Conservation (phyloP, 2,329 filamentous ascomycete genomes). For the Aspergillus latus region DNA sequence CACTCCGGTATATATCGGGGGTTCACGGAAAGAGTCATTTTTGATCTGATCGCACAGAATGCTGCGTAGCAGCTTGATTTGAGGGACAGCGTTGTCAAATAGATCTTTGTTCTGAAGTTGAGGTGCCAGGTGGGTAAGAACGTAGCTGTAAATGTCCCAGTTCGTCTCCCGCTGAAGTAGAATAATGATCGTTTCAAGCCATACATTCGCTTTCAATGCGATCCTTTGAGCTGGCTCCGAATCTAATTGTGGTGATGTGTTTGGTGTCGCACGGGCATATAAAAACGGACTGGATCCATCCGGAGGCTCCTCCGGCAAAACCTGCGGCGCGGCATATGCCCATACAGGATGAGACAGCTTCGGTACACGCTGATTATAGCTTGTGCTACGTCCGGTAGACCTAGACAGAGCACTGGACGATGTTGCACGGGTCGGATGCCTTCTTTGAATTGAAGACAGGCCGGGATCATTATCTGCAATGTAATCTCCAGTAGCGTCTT, state of each 20-base stretch:
- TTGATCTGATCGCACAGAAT: constrained; percentile 81
- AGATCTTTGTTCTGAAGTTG: constrained; percentile 88
- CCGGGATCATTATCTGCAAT: constrained; percentile 39
- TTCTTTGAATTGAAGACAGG: constrained; percentile 27
- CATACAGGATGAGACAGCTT: constrained; percentile 51
- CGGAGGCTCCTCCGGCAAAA: constrained; percentile 55
- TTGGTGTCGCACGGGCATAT: constrained; percentile 48
- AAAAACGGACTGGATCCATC: constrained; percentile 51
- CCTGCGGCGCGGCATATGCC: constrained; percentile 57
- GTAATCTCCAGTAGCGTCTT: constrained; percentile 42
- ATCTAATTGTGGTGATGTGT: constrained; percentile 31
- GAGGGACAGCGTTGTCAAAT: constrained; percentile 70
- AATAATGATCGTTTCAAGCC: constrained; percentile 75
- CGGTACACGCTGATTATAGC: constrained; percentile 32
- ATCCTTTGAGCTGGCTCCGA: constrained; percentile 35
- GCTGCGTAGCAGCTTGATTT: constrained; percentile 73
- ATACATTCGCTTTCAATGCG: constrained; percentile 62
- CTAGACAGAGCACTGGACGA: constrained; percentile 31
- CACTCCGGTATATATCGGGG: constrained; percentile 73
- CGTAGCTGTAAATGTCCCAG: constrained; percentile 92
- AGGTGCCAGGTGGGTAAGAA: constrained; percentile 79
- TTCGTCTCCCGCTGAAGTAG: constrained; percentile 73
- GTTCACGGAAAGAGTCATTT: constrained; percentile 74
- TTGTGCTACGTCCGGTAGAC: constrained; percentile 34
- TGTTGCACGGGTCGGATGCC: constrained; percentile 34